Conservation (phyloP, 1,284 basidiomycete genomes). For the Heterobasidion parviporum region DNA sequence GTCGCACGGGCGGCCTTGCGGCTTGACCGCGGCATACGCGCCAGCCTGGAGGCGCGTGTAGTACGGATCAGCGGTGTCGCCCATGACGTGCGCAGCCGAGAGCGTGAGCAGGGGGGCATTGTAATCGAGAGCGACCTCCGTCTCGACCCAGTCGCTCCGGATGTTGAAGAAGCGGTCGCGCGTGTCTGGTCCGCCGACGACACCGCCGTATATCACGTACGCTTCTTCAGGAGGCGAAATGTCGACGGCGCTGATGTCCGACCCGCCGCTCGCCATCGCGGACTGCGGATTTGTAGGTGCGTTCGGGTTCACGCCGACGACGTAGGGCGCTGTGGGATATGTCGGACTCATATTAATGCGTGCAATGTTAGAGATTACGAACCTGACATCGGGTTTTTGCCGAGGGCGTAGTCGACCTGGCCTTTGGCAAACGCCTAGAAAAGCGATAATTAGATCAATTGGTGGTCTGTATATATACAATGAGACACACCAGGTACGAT, state of each 20-base stretch:
- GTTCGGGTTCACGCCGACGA: conserved; percentile 85
- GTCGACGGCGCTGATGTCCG: conserved; percentile 62
- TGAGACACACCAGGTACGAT: conserved; percentile 48
- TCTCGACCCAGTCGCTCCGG: conserved; percentile 75
- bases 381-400: conserved; percentile 83
- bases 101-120: conserved; percentile 82
- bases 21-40: conserved; percentile 54
- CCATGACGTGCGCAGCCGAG: conserved; percentile 64
- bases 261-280: conserved; percentile 78
- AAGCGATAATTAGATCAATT: neutral
- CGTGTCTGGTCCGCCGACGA: conserved; percentile 80
- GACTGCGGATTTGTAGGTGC: conserved; percentile 86
- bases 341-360: neutral
- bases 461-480: neutral
- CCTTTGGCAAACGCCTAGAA: conserved; percentile 56
- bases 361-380: conserved; percentile 9
- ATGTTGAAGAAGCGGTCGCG: conserved; percentile 78
- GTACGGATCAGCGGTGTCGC: conserved; percentile 68
- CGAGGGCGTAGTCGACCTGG: conserved; percentile 79
- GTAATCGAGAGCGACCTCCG: conserved; percentile 77
- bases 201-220: conserved; percentile 78
- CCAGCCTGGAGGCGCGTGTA: conserved; percentile 65
- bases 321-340: conserved; percentile 50
- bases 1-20: conserved; percentile 70
- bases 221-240: conserved; percentile 62